phyloP scores from a whole-genome alignment of 1,284 basidiomycete genomes.

The Cryptococcus amylolentus region DNA sequence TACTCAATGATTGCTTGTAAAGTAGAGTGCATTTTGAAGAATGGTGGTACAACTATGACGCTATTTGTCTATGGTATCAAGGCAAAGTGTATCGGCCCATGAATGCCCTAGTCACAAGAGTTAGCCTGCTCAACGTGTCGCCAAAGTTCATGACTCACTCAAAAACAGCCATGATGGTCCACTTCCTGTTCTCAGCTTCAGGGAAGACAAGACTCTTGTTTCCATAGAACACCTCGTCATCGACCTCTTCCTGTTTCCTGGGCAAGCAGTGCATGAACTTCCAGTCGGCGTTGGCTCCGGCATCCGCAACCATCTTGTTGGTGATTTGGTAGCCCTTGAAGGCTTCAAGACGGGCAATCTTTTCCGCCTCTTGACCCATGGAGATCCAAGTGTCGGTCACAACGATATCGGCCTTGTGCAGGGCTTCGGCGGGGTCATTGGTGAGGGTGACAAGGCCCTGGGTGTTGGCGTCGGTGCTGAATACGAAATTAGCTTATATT shows the following conservation, averaged over 20 bases:
- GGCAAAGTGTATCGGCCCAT: neutral
- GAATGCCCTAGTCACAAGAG: neutral
- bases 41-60: too few species aligned
- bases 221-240: constrained; percentile 73
- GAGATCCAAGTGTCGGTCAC: constrained; percentile 98
- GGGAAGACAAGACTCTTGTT: constrained; percentile 52
- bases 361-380: constrained; percentile 97
- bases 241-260: constrained; percentile 86
- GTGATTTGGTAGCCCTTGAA: constrained; percentile 95
- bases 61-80: too few species aligned
- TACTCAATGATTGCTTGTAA: too few species aligned
- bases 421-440: constrained; percentile 70
- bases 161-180: constrained; percentile 78
- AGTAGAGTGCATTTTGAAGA: too few species aligned
- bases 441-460: constrained; percentile 41
- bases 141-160: constrained; percentile 28
- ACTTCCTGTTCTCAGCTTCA: constrained; percentile 76
- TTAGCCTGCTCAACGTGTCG: neutral
- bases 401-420: constrained; percentile 84
- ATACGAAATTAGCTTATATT: constrained; percentile 1
- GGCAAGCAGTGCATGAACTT: constrained; percentile 96
- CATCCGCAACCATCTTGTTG: constrained; percentile 70
- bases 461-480: constrained; percentile 43
- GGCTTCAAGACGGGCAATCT: constrained; percentile 78
- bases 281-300: constrained; percentile 84